Evolutionary conservation across 2,329 filamentous ascomycete genomes (phyloP).

Genomic region (Neopestalotiopsis rosae): DNA sequence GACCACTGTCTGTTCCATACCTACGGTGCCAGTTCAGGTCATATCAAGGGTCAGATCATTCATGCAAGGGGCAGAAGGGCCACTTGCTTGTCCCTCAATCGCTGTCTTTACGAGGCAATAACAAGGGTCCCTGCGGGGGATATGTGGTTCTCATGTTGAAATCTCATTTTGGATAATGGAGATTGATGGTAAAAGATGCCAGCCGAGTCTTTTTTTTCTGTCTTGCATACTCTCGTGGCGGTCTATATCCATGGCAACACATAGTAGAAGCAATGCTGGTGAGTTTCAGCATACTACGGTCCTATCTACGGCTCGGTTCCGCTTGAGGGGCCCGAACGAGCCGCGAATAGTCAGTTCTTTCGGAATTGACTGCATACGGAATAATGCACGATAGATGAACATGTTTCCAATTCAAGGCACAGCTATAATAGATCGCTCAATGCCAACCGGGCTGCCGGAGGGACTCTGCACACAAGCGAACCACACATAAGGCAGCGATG

Average conservation of each 20-base stretch:
- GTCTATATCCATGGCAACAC: too few species aligned
- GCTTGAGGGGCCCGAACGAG: neutral
- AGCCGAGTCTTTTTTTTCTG: neutral
- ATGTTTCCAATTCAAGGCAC: neutral
- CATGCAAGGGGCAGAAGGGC: neutral
- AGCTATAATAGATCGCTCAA: neutral
- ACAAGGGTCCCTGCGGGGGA: neutral
- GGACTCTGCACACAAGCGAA: neutral
- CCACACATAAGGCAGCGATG: neutral
- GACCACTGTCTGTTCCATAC: neutral
- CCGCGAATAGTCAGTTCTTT: neutral
- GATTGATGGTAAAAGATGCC: neutral
- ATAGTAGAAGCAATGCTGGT: too few species aligned
- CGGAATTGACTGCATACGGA: neutral
- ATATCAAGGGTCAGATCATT: neutral
- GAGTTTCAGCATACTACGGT: neutral
- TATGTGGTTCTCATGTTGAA: neutral
- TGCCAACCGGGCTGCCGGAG: neutral
- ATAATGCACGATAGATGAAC: neutral
- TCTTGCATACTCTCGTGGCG: too few species aligned
- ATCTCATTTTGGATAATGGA: neutral
- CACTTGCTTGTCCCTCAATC: neutral
- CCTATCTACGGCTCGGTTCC: neutral
- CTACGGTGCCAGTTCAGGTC: neutral
- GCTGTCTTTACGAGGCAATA: neutral